Percentiles rank a stretch among this genome's conserved stretches.
Evolutionary conservation across 208 protist genomes (phyloP).

Genomic region (Wallacemonas sp.): DNA sequence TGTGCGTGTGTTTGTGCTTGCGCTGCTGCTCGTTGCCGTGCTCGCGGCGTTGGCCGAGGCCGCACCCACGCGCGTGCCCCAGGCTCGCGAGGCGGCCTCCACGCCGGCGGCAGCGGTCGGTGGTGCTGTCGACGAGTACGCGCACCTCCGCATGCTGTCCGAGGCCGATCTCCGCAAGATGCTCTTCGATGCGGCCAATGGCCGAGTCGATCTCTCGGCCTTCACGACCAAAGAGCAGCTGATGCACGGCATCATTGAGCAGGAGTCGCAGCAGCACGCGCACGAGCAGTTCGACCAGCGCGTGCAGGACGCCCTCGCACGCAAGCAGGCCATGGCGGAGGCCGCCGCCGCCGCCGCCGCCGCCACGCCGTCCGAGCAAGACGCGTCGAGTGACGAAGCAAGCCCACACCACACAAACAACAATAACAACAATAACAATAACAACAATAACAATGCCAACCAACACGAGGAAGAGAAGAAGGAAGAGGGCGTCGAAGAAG

Average conservation of each 20-base stretch:
- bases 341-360: neutral
- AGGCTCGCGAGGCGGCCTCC: neutral
- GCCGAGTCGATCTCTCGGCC: conserved; percentile 17
- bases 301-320: conserved; percentile 26
- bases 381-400: neutral
- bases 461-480: neutral
- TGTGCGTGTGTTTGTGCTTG: conserved; percentile 7
- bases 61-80: neutral
- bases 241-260: conserved; percentile 35
- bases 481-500: neutral
- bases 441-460: conserved; percentile 12
- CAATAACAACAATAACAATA: conserved; percentile 24
- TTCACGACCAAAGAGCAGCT: conserved; percentile 38
- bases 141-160: conserved; percentile 51
- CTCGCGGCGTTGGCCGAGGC: neutral
- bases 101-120: neutral
- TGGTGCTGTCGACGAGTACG: conserved; percentile 29
- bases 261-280: conserved; percentile 40
- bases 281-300: conserved; percentile 29
- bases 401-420: conserved; percentile 5
- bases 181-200: conserved; percentile 47
- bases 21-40: conserved; percentile 8
- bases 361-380: neutral
- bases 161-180: conserved; percentile 55
- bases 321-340: conserved; percentile 19